Base-by-base conservation (phyloP, 106 monocot species). In the Posidonia australis region DNA sequence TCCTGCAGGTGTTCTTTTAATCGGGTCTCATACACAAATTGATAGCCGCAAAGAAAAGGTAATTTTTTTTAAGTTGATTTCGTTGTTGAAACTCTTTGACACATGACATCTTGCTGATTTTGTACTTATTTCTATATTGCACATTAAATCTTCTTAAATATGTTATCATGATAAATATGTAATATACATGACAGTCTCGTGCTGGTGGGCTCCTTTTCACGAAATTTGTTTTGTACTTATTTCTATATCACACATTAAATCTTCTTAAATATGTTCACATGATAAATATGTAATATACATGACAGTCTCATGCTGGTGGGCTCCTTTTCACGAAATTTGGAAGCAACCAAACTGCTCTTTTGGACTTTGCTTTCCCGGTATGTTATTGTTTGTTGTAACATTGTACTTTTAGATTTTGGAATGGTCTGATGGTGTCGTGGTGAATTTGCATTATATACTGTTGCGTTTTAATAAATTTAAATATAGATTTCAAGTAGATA, bases 341-440 rank as follows among this genome's bases (percentile, higher is more conserved):
- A 58, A 88, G 82, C 72, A 99, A 77, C 77, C 98, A 99, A 67
- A 89, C 89, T 51, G 82, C 96, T 46, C 77, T 99, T 27, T 77
- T 99, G 48, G 98, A 99, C 68, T 81, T 99, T 75, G 78, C 94
- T 67, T 90, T 96, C 62, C 94, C 94, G 75, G 94, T 96, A 90
- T 43, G 49, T 62, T 30, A 3, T 7, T 60, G 10, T 23, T 55
- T 20, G 11, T 11, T 23, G 19, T 25, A 20, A 55, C 36, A 36
- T 36, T 36, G 7, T 4, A 4, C 2, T 36, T 36, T 36, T 36
- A 36, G 2, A 36, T 36, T 36, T 36, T 36, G 36, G 5, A 36
- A 36, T 4, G 36, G 36, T 7, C 7, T 36, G 36, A 36, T 36
- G 36, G 36, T 36, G 7, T 36, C 7, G n/a, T 17, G 13, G n/a